Evolutionary conservation across 352 stramenopile species (phyloP).

Genomic region (Globisporangium megalacanthum): DNA sequence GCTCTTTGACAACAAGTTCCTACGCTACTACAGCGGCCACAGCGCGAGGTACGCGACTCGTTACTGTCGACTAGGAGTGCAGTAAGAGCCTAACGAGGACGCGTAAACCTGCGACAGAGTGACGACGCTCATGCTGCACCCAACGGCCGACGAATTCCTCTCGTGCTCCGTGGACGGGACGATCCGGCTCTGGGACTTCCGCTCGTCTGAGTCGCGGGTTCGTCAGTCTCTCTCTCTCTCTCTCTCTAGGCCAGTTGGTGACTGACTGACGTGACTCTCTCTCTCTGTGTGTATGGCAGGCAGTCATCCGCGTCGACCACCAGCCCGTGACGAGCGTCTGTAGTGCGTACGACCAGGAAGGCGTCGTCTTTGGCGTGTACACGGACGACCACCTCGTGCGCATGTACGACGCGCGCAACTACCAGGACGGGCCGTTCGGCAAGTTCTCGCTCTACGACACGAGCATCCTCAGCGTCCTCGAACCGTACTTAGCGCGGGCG

Average conservation of each 20-base stretch:
- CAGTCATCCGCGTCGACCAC: constrained; percentile 59
- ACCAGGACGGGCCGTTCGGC: constrained; percentile 81
- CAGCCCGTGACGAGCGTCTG: constrained; percentile 61
- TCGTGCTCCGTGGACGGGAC: constrained; percentile 74
- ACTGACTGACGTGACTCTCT: background rate
- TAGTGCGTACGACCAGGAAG: constrained; percentile 73
- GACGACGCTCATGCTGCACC: constrained; percentile 83
- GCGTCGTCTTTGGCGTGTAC: constrained; percentile 84
- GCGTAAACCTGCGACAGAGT: constrained; percentile 28
- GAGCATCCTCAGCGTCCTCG: constrained; percentile 50
- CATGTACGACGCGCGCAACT: constrained; percentile 88
- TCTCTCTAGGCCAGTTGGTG: background rate
- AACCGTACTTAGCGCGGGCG: constrained; percentile 50
- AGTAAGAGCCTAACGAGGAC: no score
- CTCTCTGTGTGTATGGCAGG: constrained; percentile 7
- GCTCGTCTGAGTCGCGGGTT: constrained; percentile 56
- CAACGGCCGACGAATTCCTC: constrained; percentile 79
- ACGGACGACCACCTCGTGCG: constrained; percentile 81
- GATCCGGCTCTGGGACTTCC: constrained; percentile 78
- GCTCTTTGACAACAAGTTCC: constrained; percentile 87
- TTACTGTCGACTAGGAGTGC: no score
- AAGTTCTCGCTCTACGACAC: constrained; percentile 85
- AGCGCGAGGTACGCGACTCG: constrained; percentile 43
- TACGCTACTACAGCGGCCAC: constrained; percentile 83
- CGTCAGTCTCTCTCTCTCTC: background rate